Evolutionary conservation across 345 rosid genomes (phyloP).

Genomic region (Conringia planisiliqua): DNA sequence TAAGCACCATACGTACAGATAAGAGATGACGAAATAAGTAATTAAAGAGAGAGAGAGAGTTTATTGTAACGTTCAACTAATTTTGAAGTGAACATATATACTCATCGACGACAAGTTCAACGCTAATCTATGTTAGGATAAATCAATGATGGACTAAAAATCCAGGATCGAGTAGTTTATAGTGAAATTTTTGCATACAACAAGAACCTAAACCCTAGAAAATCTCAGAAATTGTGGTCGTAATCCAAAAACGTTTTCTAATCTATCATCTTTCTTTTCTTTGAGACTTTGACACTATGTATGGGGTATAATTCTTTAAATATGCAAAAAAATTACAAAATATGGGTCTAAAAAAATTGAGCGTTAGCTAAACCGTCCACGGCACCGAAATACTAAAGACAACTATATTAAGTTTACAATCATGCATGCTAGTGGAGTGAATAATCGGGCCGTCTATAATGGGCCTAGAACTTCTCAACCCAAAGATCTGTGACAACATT

Average conservation of each 20-base stretch:
- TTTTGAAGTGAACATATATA: no score
- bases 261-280: no score
- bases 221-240: no score
- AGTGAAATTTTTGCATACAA: background rate
- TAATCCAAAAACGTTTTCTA: no score
- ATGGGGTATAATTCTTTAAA: background rate
- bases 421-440: no score
- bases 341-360: background rate
- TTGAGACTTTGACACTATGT: no score
- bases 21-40: background rate
- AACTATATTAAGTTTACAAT: no score
- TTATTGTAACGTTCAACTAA: background rate
- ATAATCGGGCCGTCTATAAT: no score
- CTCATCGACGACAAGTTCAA: background rate
- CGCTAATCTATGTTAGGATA: background rate
- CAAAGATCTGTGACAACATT: background rate
- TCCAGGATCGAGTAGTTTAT: background rate
- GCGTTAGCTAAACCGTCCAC: no score
- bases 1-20: background rate
- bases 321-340: background rate
- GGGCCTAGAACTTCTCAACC: background rate
- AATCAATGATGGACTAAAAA: background rate
- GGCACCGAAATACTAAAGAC: no score
- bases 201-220: background rate
- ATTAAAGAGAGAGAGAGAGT: background rate